These are phyloP conservation scores for Rhodotorula diobovata DNA, from an alignment of 768 basidiomycete genomes.

Conservation along the genomic window DNA sequence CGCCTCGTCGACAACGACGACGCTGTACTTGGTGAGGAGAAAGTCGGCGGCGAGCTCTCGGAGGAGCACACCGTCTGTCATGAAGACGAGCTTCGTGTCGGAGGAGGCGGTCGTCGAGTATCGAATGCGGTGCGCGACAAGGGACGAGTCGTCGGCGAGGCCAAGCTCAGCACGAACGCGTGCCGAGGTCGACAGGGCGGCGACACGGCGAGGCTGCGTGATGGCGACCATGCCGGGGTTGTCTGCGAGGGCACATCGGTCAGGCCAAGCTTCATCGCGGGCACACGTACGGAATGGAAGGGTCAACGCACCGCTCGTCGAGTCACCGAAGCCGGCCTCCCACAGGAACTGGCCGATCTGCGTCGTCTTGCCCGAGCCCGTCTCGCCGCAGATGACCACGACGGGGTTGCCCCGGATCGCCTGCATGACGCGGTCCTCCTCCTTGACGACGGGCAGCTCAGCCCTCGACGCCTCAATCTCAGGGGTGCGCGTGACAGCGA, in stretches of 20 bases:
- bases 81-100: slow-evolving; percentile 91
- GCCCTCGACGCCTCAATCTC: slow-evolving; percentile 63
- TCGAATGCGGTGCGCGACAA: slow-evolving; percentile 93
- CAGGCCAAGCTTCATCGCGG: not conserved
- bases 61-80: slow-evolving; percentile 96
- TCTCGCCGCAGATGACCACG: slow-evolving; percentile 85
- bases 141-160: slow-evolving; percentile 59
- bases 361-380: slow-evolving; percentile 96
- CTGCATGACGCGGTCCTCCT: slow-evolving; percentile 93
- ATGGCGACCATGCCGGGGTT: slow-evolving; percentile 98
- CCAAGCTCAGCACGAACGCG: slow-evolving; percentile 93
- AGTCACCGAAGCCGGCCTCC: slow-evolving; percentile 87
- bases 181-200: slow-evolving; percentile 90
- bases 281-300: not conserved
- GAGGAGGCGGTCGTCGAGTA: slow-evolving; percentile 91
- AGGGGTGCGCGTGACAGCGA: slow-evolving; percentile 38
- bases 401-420: slow-evolving; percentile 79
- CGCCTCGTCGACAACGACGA: slow-evolving; percentile 94
- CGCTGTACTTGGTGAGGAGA: slow-evolving; percentile 84
- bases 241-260: slow-evolving; percentile 53
- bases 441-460: slow-evolving; percentile 78
- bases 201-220: slow-evolving; percentile 94
- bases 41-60: slow-evolving; percentile 90
- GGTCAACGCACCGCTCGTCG: slow-evolving; percentile 63
- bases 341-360: slow-evolving; percentile 98